Evolutionary conservation across 495 filamentous ascomycete genomes (phyloP), one percentile per base, ranked within the genome.

Genomic region (Haplographium delicatum): DNA sequence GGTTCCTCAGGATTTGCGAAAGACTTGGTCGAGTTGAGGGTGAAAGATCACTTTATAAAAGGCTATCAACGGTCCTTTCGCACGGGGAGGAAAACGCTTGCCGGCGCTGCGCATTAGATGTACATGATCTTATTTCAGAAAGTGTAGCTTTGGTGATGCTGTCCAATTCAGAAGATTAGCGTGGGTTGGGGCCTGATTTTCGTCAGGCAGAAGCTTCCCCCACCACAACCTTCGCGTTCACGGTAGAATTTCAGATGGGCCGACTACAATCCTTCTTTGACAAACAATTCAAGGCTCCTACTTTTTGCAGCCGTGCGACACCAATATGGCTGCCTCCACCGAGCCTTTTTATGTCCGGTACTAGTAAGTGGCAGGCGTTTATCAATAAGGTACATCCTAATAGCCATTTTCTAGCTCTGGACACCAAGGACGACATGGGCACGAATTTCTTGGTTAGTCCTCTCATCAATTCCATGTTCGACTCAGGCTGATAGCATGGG

Each of bases 301-400:
- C n/a, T n/a, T n/a, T n/a, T n/a, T n/a, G n/a, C n/a, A n/a, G n/a
- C n/a, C n/a, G n/a, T n/a, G n/a, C n/a, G n/a, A n/a, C n/a, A n/a
- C 33, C 35, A 55, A 39, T 15, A 59, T 59, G 56, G 56, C 60
- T 16, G 43, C 60, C n/a, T 57, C 56, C 5, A 62, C 50, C 30
- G 93, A 98, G 55, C 82, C 84, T 11, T 99, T 99, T 67, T 99
- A 99, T 65, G 70, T 99, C 46, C 83, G 93, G 59, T 99, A 99
- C 75, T 98, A 98, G 90, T 95, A 41, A 37, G 26, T n/a, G n/a
- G n/a, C n/a, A 31, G 3, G 5, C 2, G 22, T 13, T 28, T 30
- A 1, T 24, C 22, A 11, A 33, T 20, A 5, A 19, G 13, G 10
- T 5, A 18, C 15, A 11, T n/a, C 58, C 44, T 59, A 66, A 70